Percentiles rank a stretch among this genome's conserved stretches.
These are phyloP conservation scores for Fonsecaea pugnacius DNA, from an alignment of 2,329 filamentous ascomycete species.

Conservation along the genomic window DNA sequence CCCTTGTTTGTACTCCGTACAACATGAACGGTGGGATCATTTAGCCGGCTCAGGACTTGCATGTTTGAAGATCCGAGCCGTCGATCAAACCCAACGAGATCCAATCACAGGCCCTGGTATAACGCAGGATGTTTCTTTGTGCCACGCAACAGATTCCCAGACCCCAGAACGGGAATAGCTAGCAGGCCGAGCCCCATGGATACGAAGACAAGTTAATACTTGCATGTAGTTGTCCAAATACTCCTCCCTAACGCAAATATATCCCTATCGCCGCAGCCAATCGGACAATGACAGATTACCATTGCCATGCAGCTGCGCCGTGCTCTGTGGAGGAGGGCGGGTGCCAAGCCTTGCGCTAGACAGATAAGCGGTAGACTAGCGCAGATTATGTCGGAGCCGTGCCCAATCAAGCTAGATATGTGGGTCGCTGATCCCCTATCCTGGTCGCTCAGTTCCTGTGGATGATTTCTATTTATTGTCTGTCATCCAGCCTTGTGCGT, in stretches of 20 bases:
- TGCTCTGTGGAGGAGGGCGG: not conserved
- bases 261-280: not conserved
- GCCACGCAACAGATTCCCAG: not conserved
- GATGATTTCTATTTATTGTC: conserved; percentile 18
- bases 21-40: not conserved
- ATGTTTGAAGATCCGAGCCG: not conserved
- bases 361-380: not conserved
- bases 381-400: not conserved
- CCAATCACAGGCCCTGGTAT: not conserved
- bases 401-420: not conserved
- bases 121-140: not conserved
- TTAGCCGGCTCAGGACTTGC: not conserved
- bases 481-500: conserved; percentile 19
- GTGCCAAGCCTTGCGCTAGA: not conserved
- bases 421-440: not conserved
- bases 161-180: not conserved
- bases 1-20: not conserved
- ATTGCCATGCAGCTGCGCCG: not conserved
- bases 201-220: not conserved
- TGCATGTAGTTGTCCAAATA: not conserved
- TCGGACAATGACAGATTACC: not conserved
- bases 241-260: not conserved
- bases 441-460: not conserved
- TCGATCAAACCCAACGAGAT: not conserved
- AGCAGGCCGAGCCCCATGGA: not conserved